Conservation (phyloP, 2,329 filamentous ascomycete species). For the Fusarium tanahbumbuense region DNA sequence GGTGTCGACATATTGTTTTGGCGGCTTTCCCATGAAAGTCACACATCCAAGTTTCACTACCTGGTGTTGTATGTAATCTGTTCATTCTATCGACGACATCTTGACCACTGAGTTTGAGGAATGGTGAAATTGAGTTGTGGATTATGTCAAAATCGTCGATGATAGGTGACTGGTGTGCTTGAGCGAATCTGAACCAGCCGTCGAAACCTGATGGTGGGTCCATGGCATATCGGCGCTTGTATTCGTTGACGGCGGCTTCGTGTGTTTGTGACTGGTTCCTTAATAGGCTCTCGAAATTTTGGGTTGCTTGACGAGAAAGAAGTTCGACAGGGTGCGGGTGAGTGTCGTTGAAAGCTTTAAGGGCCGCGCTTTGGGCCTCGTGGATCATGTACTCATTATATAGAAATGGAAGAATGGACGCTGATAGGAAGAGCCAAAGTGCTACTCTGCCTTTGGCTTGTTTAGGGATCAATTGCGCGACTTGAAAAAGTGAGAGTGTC, state of each 20-base stretch:
- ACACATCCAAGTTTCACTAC: constrained; percentile 55
- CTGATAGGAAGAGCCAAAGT: constrained; percentile 50
- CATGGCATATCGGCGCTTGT: constrained; percentile 56
- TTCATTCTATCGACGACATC: constrained; percentile 49
- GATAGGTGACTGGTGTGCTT: constrained; percentile 54
- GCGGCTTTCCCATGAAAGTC: constrained; percentile 41
- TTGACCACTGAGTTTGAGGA: constrained; percentile 53
- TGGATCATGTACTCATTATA: constrained; percentile 45
- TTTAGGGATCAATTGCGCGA: too few species aligned
- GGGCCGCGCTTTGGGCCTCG: constrained; percentile 14
- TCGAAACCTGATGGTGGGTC: constrained; percentile 61
- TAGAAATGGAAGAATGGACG: constrained; percentile 50
- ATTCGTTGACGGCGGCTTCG: constrained; percentile 54
- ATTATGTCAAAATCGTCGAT: constrained; percentile 64
- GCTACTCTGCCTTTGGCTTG: constrained; percentile 12
- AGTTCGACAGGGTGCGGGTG: constrained; percentile 52
- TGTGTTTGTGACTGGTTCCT: constrained; percentile 54
- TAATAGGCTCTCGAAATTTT: constrained; percentile 48
- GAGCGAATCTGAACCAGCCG: constrained; percentile 59
- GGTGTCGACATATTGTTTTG: constrained; percentile 51
- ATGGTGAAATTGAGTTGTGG: constrained; percentile 54
- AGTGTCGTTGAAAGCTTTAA: background rate
- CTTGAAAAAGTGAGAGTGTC: too few species aligned
- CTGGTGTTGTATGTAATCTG: constrained; percentile 34
- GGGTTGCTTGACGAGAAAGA: constrained; percentile 46